These are phyloP conservation scores for Byssoonygena ceratinophila DNA, from an alignment of 2,329 filamentous ascomycete genomes.

Conservation along the genomic window DNA sequence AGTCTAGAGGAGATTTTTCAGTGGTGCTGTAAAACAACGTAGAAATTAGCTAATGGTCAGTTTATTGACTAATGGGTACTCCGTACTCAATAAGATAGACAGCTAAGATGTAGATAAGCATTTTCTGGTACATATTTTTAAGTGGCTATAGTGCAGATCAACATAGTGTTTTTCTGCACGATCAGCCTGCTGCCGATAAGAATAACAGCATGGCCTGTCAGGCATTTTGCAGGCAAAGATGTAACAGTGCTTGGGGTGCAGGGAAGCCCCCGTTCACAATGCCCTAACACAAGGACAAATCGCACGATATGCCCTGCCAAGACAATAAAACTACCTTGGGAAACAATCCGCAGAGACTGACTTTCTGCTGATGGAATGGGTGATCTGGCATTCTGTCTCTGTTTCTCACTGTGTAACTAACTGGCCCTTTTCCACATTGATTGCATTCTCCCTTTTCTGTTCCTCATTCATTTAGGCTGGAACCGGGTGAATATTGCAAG, in stretches of 20 bases:
- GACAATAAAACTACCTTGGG: neutral
- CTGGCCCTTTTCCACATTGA: neutral
- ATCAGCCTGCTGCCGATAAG: neutral
- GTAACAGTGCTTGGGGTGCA: neutral
- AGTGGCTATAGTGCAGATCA: too few species aligned
- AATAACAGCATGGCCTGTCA: too few species aligned
- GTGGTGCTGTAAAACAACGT: too few species aligned
- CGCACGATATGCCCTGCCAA: constrained; percentile 5
- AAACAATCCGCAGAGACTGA: neutral
- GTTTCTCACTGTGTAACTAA: neutral
- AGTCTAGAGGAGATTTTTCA: too few species aligned
- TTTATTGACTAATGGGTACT: too few species aligned
- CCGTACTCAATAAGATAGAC: too few species aligned
- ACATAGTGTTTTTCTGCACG: neutral
- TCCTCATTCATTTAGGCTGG: neutral
- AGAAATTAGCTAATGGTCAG: too few species aligned
- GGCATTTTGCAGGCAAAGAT: too few species aligned
- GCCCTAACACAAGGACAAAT: constrained; percentile 1
- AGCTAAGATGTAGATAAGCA: too few species aligned
- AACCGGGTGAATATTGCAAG: neutral
- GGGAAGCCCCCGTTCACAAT: constrained; percentile 1
- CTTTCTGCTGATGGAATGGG: neutral
- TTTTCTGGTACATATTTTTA: too few species aligned
- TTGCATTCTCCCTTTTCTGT: neutral
- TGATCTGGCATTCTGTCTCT: neutral